Evolutionary conservation across 129 eudicot genomes (phyloP).

Genomic region (Artemisia tridentata): DNA sequence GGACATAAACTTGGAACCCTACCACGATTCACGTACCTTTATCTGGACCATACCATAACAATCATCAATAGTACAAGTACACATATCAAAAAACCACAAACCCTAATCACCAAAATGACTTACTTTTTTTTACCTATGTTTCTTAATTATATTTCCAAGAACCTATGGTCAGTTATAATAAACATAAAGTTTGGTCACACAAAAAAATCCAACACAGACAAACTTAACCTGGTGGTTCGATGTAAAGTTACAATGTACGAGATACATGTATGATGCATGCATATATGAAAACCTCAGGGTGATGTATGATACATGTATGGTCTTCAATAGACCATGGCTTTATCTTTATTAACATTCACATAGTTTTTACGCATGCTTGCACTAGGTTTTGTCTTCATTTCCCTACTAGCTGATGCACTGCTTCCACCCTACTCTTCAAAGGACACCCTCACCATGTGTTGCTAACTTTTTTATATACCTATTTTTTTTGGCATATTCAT

Average conservation of each 20-base stretch:
- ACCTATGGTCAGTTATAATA: neutral
- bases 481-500: neutral
- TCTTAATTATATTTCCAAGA: slow-evolving; percentile 7
- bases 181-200: slow-evolving; percentile 1
- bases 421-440: slow-evolving; percentile 5
- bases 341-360: slow-evolving; percentile 3
- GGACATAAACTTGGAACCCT: slow-evolving; percentile 1
- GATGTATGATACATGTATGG: neutral
- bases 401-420: slow-evolving; percentile 16
- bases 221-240: slow-evolving; percentile 1
- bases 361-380: slow-evolving; percentile 6
- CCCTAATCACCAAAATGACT: slow-evolving; percentile 13
- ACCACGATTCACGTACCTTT: slow-evolving; percentile 9
- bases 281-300: slow-evolving; percentile 8
- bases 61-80: neutral
- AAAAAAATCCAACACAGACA: neutral
- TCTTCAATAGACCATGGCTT: neutral
- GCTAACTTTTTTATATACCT: neutral
- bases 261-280: slow-evolving; percentile 13
- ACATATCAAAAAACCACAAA: slow-evolving; percentile 9
- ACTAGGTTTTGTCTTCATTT: slow-evolving; percentile 20
- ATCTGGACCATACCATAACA: neutral
- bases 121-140: neutral
- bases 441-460: slow-evolving; percentile 1
- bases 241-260: slow-evolving; percentile 19